phyloP scores from a whole-genome alignment of 805 yeast species.

The Candida stauntonica region DNA sequence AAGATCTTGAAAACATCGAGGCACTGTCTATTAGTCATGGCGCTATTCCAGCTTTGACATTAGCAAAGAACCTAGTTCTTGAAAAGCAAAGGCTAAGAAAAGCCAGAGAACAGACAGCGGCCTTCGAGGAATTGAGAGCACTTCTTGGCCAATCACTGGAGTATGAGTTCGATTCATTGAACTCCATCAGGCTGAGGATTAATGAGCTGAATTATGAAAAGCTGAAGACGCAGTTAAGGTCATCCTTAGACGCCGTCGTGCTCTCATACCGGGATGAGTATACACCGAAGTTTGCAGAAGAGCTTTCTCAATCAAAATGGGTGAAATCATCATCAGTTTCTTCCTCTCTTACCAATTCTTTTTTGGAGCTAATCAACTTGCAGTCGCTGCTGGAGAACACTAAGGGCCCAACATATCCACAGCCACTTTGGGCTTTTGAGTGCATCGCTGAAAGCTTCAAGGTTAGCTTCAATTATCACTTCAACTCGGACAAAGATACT shows the following conservation, averaged over 20 bases:
- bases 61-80: constrained; percentile 14
- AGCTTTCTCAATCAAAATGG: constrained; percentile 18
- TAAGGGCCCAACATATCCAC: constrained; percentile 30
- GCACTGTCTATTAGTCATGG: constrained; percentile 23
- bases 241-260: constrained; percentile 9
- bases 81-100: constrained; percentile 6
- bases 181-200: constrained; percentile 7
- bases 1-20: constrained; percentile 19
- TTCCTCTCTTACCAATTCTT: neutral
- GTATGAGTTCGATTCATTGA: constrained; percentile 14
- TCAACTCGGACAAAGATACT: constrained; percentile 40
- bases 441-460: constrained; percentile 41
- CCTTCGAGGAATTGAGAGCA: constrained; percentile 8
- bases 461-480: constrained; percentile 51
- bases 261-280: constrained; percentile 12
- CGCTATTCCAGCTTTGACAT: constrained; percentile 14
- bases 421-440: constrained; percentile 48
- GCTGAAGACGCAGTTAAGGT: neutral
- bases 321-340: constrained; percentile 8
- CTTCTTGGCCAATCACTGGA: constrained; percentile 7
- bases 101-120: constrained; percentile 3
- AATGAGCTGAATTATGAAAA: constrained; percentile 1
- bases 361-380: constrained; percentile 14
- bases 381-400: constrained; percentile 14
- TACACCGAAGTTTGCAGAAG: constrained; percentile 5